Evolutionary conservation across 2,329 filamentous ascomycete genomes (phyloP).

Genomic region (Coniochaeta sp.): DNA sequence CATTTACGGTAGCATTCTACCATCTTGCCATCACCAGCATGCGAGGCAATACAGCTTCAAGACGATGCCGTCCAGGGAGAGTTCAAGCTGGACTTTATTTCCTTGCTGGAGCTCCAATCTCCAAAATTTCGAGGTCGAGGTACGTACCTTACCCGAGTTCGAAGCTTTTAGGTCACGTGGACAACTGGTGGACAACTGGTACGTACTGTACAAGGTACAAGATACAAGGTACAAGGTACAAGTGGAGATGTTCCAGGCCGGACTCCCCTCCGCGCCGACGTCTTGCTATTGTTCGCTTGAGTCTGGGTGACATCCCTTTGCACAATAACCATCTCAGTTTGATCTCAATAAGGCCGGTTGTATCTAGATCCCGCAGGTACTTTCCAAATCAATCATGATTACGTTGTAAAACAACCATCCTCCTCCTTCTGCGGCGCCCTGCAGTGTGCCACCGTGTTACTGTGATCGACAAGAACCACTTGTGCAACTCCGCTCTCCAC

Average conservation of each 20-base stretch:
- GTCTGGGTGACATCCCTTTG: neutral
- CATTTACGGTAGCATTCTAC: slow-evolving; percentile 2
- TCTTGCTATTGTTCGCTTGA: neutral
- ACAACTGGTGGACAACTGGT: no score
- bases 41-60: neutral
- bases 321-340: neutral
- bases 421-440: neutral
- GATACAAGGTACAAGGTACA: no score
- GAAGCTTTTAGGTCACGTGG: neutral
- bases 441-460: neutral
- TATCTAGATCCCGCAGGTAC: neutral
- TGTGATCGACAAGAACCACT: neutral
- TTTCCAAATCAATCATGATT: neutral
- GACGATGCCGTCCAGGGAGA: neutral
- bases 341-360: neutral
- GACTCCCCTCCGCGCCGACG: neutral
- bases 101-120: neutral
- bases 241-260: neutral
- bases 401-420: neutral
- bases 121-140: slow-evolving; percentile 1
- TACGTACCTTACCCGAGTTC: neutral
- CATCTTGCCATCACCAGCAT: slow-evolving; percentile 1
- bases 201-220: no score
- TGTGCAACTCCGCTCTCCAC: neutral
- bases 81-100: neutral